Percentiles rank a stretch among this genome's conserved stretches.
Conservation (phyloP, 768 basidiomycete genomes). For the Rhodocollybia butyracea region DNA sequence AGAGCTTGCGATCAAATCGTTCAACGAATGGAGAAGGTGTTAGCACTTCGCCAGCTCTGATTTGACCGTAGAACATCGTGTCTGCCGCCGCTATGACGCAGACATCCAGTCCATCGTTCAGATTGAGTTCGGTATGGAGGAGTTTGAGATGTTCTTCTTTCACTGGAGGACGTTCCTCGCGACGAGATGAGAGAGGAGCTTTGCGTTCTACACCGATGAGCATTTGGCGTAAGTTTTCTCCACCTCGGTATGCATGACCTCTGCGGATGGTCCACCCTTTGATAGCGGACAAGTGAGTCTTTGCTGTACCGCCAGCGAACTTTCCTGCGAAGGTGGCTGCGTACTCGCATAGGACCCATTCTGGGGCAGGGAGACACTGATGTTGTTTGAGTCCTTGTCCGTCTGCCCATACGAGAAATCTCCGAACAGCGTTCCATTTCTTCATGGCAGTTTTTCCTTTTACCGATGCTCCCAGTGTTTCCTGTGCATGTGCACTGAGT, state of each 20-base stretch:
- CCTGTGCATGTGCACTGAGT: no score
- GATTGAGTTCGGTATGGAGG: no score
- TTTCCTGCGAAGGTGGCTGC: neutral
- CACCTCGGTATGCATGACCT: neutral
- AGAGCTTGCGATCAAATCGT: no score
- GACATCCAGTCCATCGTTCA: no score
- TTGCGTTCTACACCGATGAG: neutral
- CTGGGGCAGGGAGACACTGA: no score
- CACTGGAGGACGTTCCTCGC: neutral
- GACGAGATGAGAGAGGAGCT: neutral
- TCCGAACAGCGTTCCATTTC: no score
- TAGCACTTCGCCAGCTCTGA: neutral
- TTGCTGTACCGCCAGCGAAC: neutral
- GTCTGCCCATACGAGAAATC: no score
- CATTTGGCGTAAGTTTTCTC: neutral
- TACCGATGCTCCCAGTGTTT: no score
- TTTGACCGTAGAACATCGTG: neutral
- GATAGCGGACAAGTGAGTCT: neutral
- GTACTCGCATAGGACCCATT: neutral
- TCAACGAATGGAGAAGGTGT: neutral
- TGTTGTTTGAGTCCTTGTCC: no score
- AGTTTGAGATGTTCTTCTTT: no score
- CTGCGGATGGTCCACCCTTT: neutral
- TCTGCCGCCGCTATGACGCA: neutral
- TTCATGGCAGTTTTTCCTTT: no score